phyloP scores from a whole-genome alignment of 2,329 filamentous ascomycete species.

The Hirsutella thompsonii region DNA sequence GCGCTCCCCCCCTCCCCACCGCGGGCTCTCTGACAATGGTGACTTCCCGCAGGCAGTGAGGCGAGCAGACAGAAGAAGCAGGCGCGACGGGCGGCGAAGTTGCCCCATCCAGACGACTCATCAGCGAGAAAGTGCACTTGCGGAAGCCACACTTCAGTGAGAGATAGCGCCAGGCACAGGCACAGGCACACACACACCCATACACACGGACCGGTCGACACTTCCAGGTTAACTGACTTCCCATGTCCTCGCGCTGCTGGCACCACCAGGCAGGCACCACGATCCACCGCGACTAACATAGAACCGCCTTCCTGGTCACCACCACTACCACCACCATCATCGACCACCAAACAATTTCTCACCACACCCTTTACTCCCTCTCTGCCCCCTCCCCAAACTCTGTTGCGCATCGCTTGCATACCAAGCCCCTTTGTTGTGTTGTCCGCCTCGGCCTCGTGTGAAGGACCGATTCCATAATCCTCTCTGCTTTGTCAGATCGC shows the following conservation, averaged over 20 bases:
- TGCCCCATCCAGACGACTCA: conserved; percentile 1
- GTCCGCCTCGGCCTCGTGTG: not conserved
- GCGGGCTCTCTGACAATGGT: no score
- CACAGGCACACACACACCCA: no score
- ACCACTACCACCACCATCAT: not conserved
- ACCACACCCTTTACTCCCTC: not conserved
- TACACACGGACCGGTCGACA: no score
- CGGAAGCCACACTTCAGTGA: no score
- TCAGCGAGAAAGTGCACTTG: no score
- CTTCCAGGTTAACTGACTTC: no score
- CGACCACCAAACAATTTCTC: not conserved
- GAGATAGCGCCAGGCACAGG: no score
- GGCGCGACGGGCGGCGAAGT: conserved; percentile 5
- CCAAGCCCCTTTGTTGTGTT: not conserved
- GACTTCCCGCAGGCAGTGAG: conserved; percentile 5
- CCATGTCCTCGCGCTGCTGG: no score
- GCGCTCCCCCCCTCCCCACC: not conserved
- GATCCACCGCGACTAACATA: not conserved
- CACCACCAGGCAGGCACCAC: no score
- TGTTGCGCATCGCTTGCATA: not conserved
- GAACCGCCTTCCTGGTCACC: not conserved
- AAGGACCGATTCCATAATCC: not conserved
- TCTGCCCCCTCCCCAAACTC: not conserved
- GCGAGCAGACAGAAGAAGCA: no score
- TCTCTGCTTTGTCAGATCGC: not conserved